Evolutionary conservation across 192 early-diverging fungal genomes (phyloP), one percentile per base, ranked within the genome.

Genomic region (Coemansia sp.): DNA sequence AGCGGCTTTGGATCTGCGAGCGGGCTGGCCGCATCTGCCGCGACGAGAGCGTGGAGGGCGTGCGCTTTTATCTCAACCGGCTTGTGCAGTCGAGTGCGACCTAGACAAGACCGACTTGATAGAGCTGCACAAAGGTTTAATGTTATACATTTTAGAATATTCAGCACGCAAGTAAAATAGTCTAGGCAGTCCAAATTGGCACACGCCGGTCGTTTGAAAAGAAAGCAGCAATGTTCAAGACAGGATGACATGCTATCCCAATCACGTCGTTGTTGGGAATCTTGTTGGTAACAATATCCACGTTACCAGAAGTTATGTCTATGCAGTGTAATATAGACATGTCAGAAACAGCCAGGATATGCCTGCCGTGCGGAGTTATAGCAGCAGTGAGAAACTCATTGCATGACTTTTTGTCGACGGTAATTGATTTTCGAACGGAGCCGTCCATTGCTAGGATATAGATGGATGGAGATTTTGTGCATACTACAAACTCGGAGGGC

Each of bases 31-130:
- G 85, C 23, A 70, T 96, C n/a, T 96, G 94, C 69, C 81, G 93
- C 52, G 95, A 97, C 65, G 93, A 96, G 61, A 89, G 85, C 5
- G 84, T 93, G 0, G 89, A 91, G 61, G 95, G 94, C 5, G 62
- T 96, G 31, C 75, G 85, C 31, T 97, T 92, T 71, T 95, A 89
- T 66, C 85, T 86, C 21, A 97, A 97, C 72, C 22, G 87, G 19
- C 83, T 90, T 51, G 21, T 20, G 17, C 15, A n/a, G 46, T 17
- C 12, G 7, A 48, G 46, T 17, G 46, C 19, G 26, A 11, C 10
- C 6, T 28, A 54, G 5, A 31, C 31, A 8, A 31, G 31, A 1
- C 11, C 12, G 11, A 5, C 40, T 42, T 42, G 40, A 42, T 42
- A 4, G 11, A 42, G 21, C 25, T 52, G 14, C 50, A 52, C 50